Percentiles rank a stretch among this genome's conserved stretches.
Conservation (phyloP, 140 eudicot genomes). For the Eryngium alpinum region DNA sequence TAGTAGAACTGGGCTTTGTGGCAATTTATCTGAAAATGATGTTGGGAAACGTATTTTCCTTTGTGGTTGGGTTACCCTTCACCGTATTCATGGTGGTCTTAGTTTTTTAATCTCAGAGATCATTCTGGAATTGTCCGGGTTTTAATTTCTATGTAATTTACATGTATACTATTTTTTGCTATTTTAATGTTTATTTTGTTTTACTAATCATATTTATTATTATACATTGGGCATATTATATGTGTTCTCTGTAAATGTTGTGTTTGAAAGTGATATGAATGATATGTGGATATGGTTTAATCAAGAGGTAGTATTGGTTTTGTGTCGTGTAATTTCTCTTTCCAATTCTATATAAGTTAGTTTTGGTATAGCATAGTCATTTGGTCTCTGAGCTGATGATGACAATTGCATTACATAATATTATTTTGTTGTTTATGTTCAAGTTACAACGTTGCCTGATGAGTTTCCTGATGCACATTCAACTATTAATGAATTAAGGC, state of each 20-base stretch:
- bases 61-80: conserved; percentile 99
- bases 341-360: too few species aligned
- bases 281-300: neutral
- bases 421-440: conserved; percentile 9
- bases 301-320: too few species aligned
- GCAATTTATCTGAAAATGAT: conserved; percentile 61
- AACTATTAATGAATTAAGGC: conserved; percentile 67
- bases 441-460: conserved; percentile 89
- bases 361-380: too few species aligned
- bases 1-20: conserved; percentile 56
- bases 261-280: neutral
- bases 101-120: conserved; percentile 76
- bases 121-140: conserved; percentile 93
- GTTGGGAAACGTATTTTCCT: conserved; percentile 74
- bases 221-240: too few species aligned
- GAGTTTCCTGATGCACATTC: conserved; percentile 94
- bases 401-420: neutral
- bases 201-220: too few species aligned
- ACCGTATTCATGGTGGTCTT: conserved; percentile 78
- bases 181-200: neutral
- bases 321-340: too few species aligned
- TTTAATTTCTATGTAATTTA: neutral
- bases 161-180: neutral
- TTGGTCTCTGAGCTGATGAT: too few species aligned
- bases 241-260: neutral